Evolutionary conservation across 2,329 filamentous ascomycete genomes (phyloP).

Genomic region (Fusarium subtropicale): DNA sequence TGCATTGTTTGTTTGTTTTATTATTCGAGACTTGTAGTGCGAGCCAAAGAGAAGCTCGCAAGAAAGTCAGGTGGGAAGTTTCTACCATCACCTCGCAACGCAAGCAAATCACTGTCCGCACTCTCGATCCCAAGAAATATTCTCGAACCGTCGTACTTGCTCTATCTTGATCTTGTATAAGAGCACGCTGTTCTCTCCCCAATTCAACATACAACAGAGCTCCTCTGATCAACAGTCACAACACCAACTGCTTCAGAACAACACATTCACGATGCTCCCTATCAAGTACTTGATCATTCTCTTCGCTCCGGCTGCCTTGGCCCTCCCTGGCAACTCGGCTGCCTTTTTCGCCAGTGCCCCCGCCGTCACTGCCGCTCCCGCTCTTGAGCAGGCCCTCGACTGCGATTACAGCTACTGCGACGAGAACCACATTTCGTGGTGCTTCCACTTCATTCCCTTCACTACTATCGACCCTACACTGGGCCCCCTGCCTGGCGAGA

Average conservation of each 20-base stretch:
- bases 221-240: background rate
- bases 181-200: background rate
- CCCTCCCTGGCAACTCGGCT: conserved; percentile 14
- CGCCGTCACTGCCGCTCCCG: conserved; percentile 17
- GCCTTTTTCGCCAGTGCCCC: conserved; percentile 1
- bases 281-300: conserved; percentile 15
- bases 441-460: conserved; percentile 55
- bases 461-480: conserved; percentile 51
- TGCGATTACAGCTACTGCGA: conserved; percentile 55
- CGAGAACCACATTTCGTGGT: conserved; percentile 51
- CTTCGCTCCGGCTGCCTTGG: conserved; percentile 15
- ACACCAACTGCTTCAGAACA: background rate
- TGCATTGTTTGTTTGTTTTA: conserved; percentile 4
- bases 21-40: background rate
- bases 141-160: conserved; percentile 17
- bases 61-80: background rate
- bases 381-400: conserved; percentile 32
- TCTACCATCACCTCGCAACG: conserved; percentile 8
- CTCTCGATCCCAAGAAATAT: background rate
- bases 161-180: conserved; percentile 6
- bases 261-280: conserved; percentile 13
- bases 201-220: background rate
- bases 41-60: conserved; percentile 1
- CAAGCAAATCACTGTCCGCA: conserved; percentile 18
- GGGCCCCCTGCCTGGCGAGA: conserved; percentile 55